These are phyloP conservation scores for Botrytis deweyae DNA, from an alignment of 2,329 filamentous ascomycete species.

Conservation along the genomic window DNA sequence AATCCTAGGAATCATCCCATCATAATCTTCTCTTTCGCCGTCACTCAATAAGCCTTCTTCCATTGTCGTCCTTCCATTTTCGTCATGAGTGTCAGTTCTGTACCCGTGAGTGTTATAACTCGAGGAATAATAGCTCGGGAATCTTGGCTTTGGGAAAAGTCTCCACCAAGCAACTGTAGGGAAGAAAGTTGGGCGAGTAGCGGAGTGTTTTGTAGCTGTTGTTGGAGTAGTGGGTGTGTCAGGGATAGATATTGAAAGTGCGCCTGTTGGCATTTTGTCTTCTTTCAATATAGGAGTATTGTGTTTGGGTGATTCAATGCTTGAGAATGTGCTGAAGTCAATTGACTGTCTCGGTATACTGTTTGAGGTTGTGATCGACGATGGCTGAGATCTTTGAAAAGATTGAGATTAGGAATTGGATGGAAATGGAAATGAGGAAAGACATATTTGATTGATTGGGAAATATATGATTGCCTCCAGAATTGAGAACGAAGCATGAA, in stretches of 20 bases:
- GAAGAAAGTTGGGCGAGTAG: conserved; percentile 18
- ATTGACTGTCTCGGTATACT: not conserved
- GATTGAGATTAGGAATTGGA: not conserved
- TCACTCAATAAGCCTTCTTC: conserved; percentile 19
- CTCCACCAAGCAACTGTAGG: conserved; percentile 21
- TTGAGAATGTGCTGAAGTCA: not conserved
- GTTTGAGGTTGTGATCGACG: conserved; percentile 5
- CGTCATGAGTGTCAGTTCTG: not conserved
- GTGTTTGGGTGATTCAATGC: not conserved
- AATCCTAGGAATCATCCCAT: not conserved
- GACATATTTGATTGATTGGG: not conserved
- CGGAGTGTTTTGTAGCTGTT: conserved; percentile 15
- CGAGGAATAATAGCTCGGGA: conserved; percentile 5
- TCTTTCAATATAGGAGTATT: not conserved
- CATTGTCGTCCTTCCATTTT: conserved; percentile 1
- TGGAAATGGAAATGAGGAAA: conserved; percentile 10
- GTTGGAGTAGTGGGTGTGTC: not conserved
- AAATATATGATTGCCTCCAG: not conserved
- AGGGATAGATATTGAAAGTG: conserved; percentile 14
- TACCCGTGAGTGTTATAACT: not conserved
- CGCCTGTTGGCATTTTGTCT: conserved; percentile 17
- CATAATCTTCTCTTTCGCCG: conserved; percentile 5
- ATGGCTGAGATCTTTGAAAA: not conserved
- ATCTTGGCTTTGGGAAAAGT: not conserved
- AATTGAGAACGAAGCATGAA: not conserved